Conservation (phyloP, 192 early-diverging fungal species). For the Polychytrium aggregatum region DNA sequence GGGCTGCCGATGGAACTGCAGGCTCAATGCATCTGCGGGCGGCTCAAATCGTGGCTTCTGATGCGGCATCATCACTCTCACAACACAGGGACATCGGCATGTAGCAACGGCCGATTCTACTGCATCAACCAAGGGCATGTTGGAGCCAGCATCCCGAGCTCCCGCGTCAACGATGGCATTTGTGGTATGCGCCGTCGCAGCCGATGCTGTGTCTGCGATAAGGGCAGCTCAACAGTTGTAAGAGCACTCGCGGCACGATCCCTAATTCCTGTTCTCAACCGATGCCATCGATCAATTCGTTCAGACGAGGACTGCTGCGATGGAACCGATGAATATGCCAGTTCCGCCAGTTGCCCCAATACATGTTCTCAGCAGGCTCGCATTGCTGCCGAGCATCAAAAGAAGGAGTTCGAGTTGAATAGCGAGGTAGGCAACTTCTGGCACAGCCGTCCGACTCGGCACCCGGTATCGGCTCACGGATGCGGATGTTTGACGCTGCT, state of each 20-base stretch:
- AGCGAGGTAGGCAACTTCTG: too few species aligned
- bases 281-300: too few species aligned
- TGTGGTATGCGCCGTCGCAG: constrained; percentile 47
- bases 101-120: constrained; percentile 65
- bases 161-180: constrained; percentile 84
- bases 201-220: too few species aligned
- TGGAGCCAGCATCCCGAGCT: constrained; percentile 49
- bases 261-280: too few species aligned
- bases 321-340: constrained; percentile 77
- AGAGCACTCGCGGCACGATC: too few species aligned
- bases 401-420: constrained; percentile 8
- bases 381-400: constrained; percentile 25
- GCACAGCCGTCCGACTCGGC: too few species aligned
- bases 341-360: constrained; percentile 54
- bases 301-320: constrained; percentile 85
- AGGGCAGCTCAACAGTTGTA: too few species aligned
- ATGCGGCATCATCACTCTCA: background rate
- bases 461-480: too few species aligned
- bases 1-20: background rate
- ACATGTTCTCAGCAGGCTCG: constrained; percentile 61
- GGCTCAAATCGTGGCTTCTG: background rate
- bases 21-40: background rate
- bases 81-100: constrained; percentile 77
- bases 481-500: too few species aligned
- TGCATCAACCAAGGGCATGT: constrained; percentile 72